These are phyloP conservation scores for Saturnispora quitensis DNA, from an alignment of 805 yeast species.

Conservation along the genomic window DNA sequence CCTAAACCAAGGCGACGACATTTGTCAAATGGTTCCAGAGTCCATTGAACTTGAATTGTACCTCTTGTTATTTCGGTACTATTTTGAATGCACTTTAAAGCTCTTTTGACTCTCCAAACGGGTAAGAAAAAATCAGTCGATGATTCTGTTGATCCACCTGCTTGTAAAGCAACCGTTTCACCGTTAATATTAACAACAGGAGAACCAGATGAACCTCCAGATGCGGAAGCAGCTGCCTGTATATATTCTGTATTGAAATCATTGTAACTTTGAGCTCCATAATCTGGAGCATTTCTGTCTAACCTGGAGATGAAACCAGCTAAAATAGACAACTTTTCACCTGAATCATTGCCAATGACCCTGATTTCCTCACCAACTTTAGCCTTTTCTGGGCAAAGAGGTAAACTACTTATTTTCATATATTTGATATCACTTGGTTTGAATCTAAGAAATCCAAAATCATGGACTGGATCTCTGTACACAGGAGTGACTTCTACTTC, in stretches of 20 bases:
- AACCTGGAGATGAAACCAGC: slow-evolving; percentile 79
- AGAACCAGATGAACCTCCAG: slow-evolving; percentile 93
- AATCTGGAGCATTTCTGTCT: slow-evolving; percentile 92
- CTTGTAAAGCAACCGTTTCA: slow-evolving; percentile 82
- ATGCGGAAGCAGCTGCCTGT: slow-evolving; percentile 93
- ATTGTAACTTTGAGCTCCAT: slow-evolving; percentile 78
- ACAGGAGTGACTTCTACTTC: slow-evolving; percentile 80
- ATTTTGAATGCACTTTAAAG: slow-evolving; percentile 63
- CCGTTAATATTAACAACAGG: slow-evolving; percentile 93
- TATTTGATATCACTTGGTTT: slow-evolving; percentile 65
- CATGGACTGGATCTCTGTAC: slow-evolving; percentile 92
- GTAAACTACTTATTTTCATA: slow-evolving; percentile 58
- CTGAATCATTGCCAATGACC: slow-evolving; percentile 95
- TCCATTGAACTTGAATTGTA: slow-evolving; percentile 87
- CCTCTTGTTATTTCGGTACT: slow-evolving; percentile 66
- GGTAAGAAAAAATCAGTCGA: slow-evolving; percentile 92
- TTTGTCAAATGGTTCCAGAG: slow-evolving; percentile 78
- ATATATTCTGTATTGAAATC: slow-evolving; percentile 92
- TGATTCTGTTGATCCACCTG: slow-evolving; percentile 88
- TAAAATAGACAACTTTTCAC: slow-evolving; percentile 82
- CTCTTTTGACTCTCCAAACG: slow-evolving; percentile 72
- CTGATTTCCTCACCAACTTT: slow-evolving; percentile 89
- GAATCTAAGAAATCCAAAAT: slow-evolving; percentile 81
- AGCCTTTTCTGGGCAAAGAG: slow-evolving; percentile 72
- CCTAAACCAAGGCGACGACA: slow-evolving; percentile 82